Evolutionary conservation across 164 flowering plant genomes (phyloP).

Genomic region (Liquidambar formosana): DNA sequence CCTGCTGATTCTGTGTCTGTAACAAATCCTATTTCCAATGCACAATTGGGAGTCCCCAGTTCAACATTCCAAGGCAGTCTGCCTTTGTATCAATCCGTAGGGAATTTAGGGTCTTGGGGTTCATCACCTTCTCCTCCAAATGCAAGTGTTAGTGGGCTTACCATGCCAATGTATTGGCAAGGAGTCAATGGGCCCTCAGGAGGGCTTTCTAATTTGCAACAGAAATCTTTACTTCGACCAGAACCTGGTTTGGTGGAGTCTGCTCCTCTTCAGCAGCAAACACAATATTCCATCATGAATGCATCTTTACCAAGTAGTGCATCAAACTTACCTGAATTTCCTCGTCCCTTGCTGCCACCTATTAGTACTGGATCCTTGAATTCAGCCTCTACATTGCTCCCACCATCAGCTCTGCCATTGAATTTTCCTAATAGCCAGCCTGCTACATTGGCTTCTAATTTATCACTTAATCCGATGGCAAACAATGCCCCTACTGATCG

Average conservation of each 20-base stretch:
- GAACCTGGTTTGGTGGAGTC: constrained; percentile 31
- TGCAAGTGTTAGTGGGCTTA: constrained; percentile 25
- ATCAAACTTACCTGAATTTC: constrained; percentile 10
- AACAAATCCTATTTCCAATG: constrained; percentile 16
- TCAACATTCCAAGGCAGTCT: constrained; percentile 19
- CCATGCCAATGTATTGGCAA: constrained; percentile 42
- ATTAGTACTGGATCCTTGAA: constrained; percentile 7
- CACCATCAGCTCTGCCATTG: constrained; percentile 3
- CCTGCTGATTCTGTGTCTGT: constrained; percentile 20
- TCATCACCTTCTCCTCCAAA: constrained; percentile 22
- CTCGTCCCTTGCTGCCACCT: constrained; percentile 19
- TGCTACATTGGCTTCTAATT: constrained; percentile 3
- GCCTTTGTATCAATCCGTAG: constrained; percentile 32
- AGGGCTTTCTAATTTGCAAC: constrained; percentile 25
- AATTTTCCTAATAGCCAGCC: constrained; percentile 7
- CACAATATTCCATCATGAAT: constrained; percentile 19
- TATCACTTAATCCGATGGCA: constrained; percentile 8
- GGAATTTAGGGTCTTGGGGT: constrained; percentile 26
- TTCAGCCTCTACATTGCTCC: neutral
- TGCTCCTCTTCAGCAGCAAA: constrained; percentile 26
- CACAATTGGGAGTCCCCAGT: constrained; percentile 18
- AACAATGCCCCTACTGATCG: constrained; percentile 12
- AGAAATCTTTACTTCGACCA: constrained; percentile 31
- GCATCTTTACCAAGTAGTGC: constrained; percentile 16
- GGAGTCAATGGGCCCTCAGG: constrained; percentile 27